phyloP scores from a whole-genome alignment of 345 rosid genomes.

The Trapa incisa region DNA sequence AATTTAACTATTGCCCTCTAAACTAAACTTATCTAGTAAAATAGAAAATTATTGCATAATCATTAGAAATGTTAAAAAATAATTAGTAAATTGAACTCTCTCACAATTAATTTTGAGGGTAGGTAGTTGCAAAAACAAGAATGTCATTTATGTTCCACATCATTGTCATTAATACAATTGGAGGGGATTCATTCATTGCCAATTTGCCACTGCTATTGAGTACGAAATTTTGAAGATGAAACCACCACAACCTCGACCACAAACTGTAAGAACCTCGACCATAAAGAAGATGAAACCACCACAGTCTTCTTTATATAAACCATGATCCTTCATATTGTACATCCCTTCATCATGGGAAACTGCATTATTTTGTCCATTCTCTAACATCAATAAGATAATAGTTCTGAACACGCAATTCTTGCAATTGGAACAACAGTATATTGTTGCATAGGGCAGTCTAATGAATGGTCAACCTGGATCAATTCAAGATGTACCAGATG shows the following conservation, averaged over 20 bases:
- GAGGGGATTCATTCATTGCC: slow-evolving; percentile 82
- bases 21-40: too few relatives aligned
- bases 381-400: background rate
- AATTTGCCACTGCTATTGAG: slow-evolving; percentile 66
- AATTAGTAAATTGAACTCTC: too few relatives aligned
- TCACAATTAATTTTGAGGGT: background rate
- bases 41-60: too few relatives aligned
- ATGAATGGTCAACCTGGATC: background rate
- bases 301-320: slow-evolving; percentile 1
- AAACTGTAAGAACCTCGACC: slow-evolving; percentile 37
- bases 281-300: slow-evolving; percentile 89
- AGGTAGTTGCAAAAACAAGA: background rate
- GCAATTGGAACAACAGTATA: background rate
- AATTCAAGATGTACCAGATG: background rate
- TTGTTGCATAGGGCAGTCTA: background rate
- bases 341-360: background rate
- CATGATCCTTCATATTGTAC: background rate
- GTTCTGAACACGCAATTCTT: background rate
- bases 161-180: slow-evolving; percentile 39
- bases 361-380: background rate
- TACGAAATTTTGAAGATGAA: slow-evolving; percentile 69
- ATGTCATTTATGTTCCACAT: background rate
- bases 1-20: too few relatives aligned
- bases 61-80: too few relatives aligned
- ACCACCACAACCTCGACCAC: slow-evolving; percentile 77